Base-by-base conservation (phyloP, 164 flowering plant genomes). In the Warburgia ugandensis region DNA sequence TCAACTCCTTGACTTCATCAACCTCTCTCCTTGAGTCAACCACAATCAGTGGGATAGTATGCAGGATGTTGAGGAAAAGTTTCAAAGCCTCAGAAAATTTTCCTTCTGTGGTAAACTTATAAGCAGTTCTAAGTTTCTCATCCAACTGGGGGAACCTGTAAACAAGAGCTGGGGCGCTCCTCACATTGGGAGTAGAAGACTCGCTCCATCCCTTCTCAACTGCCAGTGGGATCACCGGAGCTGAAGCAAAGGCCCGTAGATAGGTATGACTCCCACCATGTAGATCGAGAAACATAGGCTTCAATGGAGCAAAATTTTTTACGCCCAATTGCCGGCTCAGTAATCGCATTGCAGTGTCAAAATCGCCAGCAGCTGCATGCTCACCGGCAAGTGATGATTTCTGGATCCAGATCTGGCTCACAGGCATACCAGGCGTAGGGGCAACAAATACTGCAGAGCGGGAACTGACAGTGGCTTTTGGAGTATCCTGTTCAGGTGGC, bases 331-430 rank as follows among this genome's bases (percentile, higher is more conserved):
- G 88, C 32, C 88, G 71, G 71, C 52, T 71, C 56, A 81, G 64
- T 51, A 81, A 59, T 35, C 80, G 76, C 84, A 77, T 75, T 6
- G 84, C 83, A 32, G 84, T 79, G 30, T 81, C 88, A 30, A 85
- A 88, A 55, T 83, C 77, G 23, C 95, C 97, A 46, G 94, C 94
- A 35, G 97, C 97, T 25, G 94, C 97, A 68, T 90, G 97, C 52
- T 86, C 97, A 22, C 88, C 88, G 33, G 95, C 91, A 59, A 90
- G 83, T 45, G 94, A 84, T 3, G 95, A 90, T 45, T 58, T 74
- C 66, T 84, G 95, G 27, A 52, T 71, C 97, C 97, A 90, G 35
- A 84, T 81, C 66, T 82, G 95, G 69, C 81, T 82, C 2, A 80
- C 86, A 38, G 94, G 80, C 84, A 82, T 80, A n/a, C 97, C 97